phyloP scores from a whole-genome alignment of 306 rosid genomes.

The Malus sieversii region DNA sequence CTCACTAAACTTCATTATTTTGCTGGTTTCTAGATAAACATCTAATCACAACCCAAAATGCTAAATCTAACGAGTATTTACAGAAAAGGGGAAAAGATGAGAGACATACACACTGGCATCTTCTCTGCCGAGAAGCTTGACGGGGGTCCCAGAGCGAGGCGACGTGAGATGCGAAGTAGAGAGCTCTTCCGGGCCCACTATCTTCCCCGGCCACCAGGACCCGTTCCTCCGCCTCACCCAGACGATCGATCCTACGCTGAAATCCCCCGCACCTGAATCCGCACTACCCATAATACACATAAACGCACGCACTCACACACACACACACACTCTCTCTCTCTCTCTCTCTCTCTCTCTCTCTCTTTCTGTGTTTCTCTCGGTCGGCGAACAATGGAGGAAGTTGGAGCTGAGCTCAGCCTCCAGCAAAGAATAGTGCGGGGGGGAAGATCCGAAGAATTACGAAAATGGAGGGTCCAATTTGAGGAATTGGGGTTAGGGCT shows the following conservation, averaged over 20 bases:
- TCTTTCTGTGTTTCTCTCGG: neutral
- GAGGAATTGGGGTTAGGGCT: constrained; percentile 30
- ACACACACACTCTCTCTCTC: neutral
- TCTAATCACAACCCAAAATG: neutral
- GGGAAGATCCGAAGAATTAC: constrained; percentile 14
- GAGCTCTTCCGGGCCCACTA: constrained; percentile 51
- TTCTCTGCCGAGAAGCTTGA: constrained; percentile 61
- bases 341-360: neutral
- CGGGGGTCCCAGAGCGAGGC: constrained; percentile 63
- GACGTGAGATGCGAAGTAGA: constrained; percentile 52
- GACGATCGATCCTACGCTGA: constrained; percentile 52
- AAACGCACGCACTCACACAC: neutral
- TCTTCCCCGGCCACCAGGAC: constrained; percentile 68
- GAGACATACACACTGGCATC: constrained; percentile 59
- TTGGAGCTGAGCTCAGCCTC: constrained; percentile 23
- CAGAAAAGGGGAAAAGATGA: neutral
- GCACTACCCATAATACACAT: constrained; percentile 34
- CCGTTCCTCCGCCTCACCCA: constrained; percentile 65
- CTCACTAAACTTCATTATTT: neutral
- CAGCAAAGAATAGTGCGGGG: constrained; percentile 31
- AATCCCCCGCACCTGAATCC: constrained; percentile 37
- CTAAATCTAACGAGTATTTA: neutral
- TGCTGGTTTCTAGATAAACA: neutral
- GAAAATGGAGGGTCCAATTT: constrained; percentile 23
- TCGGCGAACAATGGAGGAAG: neutral